Percentiles rank a stretch among this genome's conserved stretches.
Conservation (phyloP, 108 stramenopile species). For the Skeletonema potamos region DNA sequence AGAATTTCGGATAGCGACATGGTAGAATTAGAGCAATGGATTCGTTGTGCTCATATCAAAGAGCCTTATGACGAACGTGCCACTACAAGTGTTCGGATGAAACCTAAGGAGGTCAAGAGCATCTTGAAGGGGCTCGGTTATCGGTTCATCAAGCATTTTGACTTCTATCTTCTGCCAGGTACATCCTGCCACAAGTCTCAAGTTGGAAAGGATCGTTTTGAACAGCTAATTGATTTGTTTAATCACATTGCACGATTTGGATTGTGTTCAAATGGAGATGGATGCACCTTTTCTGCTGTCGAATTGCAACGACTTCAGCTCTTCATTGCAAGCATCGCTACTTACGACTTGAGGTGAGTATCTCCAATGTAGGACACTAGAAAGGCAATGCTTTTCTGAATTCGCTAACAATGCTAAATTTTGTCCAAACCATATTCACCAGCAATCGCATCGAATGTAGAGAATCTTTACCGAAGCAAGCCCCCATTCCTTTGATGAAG, state of each 20-base stretch:
- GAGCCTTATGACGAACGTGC: neutral
- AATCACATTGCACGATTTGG: slow-evolving; percentile 43
- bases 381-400: neutral
- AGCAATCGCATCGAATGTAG: neutral
- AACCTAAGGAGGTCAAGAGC: neutral
- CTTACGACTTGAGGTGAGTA: slow-evolving; percentile 27
- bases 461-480: neutral
- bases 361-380: neutral
- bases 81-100: neutral
- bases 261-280: neutral
- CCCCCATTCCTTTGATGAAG: neutral
- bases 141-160: slow-evolving; percentile 4
- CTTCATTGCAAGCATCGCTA: slow-evolving; percentile 27
- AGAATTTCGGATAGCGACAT: slow-evolving; percentile 1
- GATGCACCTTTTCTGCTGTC: neutral
- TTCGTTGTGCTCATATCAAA: slow-evolving; percentile 25
- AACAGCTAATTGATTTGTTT: slow-evolving; percentile 16
- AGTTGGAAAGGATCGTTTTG: slow-evolving; percentile 20
- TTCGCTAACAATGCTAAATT: neutral
- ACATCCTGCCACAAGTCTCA: slow-evolving; percentile 5
- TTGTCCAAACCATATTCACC: neutral
- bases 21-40: slow-evolving; percentile 25
- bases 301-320: slow-evolving; percentile 18
- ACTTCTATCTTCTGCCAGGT: slow-evolving; percentile 10
- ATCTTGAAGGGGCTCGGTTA: slow-evolving; percentile 33